A percentile compares a stretch with the other conserved stretches of the same genome.
Conservation (phyloP, 2,329 filamentous ascomycete genomes). For the Colletotrichum somersetense region DNA sequence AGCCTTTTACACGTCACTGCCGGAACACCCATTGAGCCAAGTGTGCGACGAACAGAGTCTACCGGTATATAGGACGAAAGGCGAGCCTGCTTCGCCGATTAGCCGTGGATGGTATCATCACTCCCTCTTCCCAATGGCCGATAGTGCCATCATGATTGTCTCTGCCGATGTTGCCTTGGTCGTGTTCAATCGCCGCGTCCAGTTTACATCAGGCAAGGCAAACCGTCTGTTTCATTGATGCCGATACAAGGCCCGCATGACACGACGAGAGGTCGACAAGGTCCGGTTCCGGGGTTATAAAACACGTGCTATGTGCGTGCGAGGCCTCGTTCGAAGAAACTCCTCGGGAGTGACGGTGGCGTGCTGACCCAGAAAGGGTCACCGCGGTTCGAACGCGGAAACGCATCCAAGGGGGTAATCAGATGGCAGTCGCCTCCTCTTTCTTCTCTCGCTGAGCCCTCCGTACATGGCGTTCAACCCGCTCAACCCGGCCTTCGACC, state of each 20-base stretch:
- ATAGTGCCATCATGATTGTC: neutral
- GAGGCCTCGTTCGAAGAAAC: neutral
- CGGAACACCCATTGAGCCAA: neutral
- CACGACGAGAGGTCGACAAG: neutral
- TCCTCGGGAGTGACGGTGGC: neutral
- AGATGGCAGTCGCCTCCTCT: constrained; percentile 55
- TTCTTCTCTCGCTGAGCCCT: constrained; percentile 71
- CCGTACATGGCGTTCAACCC: constrained; percentile 74
- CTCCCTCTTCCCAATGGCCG: neutral
- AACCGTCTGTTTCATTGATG: constrained; percentile 22
- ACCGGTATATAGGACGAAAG: constrained; percentile 19
- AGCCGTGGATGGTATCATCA: neutral
- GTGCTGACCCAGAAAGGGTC: neutral
- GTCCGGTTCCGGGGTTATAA: constrained; percentile 2
- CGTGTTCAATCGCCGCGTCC: neutral
- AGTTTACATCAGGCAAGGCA: neutral
- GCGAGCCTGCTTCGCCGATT: neutral
- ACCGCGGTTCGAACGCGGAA: neutral
- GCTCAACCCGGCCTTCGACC: constrained; percentile 75
- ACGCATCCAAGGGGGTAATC: neutral
- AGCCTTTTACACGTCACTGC: constrained; percentile 10
- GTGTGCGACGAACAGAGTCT: constrained; percentile 13
- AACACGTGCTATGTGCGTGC: neutral
- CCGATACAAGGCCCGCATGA: neutral
- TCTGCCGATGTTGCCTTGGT: no score